phyloP scores from a whole-genome alignment of 2,329 filamentous ascomycete species.

The Alternaria consortialis region DNA sequence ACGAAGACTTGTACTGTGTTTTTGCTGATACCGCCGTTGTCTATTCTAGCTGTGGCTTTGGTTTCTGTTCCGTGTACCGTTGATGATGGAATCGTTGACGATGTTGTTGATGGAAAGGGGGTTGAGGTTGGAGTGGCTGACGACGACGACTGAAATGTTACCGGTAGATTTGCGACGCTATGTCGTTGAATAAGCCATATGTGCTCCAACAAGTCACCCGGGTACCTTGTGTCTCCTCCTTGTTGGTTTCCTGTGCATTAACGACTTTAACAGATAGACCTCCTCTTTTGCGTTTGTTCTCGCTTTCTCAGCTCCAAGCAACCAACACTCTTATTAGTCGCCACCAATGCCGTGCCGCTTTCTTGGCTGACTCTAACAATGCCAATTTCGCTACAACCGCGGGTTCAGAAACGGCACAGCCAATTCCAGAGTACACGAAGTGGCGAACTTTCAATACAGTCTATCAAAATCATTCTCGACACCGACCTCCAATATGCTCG shows the following conservation, averaged over 20 bases:
- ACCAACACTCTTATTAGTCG: not conserved
- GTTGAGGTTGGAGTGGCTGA: not conserved
- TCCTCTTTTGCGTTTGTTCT: no score
- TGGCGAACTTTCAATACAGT: not conserved
- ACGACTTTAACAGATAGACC: no score
- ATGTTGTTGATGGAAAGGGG: not conserved
- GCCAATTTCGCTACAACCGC: not conserved
- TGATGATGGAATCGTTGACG: not conserved
- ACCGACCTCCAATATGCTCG: not conserved
- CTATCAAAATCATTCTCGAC: not conserved
- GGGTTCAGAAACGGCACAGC: not conserved
- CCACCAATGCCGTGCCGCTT: not conserved
- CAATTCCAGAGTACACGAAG: not conserved
- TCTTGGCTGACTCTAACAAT: not conserved
- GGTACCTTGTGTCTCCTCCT: not conserved
- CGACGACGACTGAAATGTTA: not conserved
- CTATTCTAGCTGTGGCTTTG: not conserved
- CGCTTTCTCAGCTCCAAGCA: not conserved
- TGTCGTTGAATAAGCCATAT: not conserved
- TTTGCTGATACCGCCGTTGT: not conserved
- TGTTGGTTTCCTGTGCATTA: not conserved
- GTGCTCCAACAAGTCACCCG: not conserved
- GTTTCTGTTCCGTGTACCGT: not conserved
- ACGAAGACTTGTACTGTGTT: not conserved
- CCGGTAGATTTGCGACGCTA: not conserved